These are phyloP conservation scores for Ensete ventricosum DNA, from an alignment of 176 grass and related monocot genomes.

Conservation along the genomic window DNA sequence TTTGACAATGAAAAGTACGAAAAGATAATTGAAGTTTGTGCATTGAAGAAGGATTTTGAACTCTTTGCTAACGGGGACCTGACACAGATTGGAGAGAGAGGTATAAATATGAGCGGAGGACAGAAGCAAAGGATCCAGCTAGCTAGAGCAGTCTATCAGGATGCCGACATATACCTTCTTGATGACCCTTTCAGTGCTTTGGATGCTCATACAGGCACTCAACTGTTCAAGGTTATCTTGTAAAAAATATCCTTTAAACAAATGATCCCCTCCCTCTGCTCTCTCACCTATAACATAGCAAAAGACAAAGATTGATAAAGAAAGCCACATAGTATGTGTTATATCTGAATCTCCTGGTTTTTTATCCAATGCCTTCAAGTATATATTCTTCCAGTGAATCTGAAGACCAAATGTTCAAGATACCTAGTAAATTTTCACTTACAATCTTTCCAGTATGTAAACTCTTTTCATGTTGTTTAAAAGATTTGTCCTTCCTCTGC, in stretches of 20 bases:
- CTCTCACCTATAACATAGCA: not conserved
- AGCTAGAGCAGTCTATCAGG: conserved; percentile 72
- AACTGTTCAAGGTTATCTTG: conserved; percentile 76
- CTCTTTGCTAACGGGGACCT: conserved; percentile 88
- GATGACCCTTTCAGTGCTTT: conserved; percentile 98
- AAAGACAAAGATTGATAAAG: not conserved
- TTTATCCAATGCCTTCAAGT: not conserved
- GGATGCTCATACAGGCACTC: conserved; percentile 85
- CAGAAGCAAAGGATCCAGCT: conserved; percentile 97
- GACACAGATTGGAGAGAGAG: conserved; percentile 99
- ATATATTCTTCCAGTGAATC: not conserved
- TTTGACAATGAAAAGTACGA: conserved; percentile 65
- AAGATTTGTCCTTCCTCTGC: conserved; percentile 22
- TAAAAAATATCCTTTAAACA: not conserved
- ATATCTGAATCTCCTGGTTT: not conserved
- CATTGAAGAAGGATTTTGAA: conserved; percentile 73
- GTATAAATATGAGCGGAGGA: conserved; percentile 98
- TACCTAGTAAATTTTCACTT: not conserved
- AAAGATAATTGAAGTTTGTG: conserved; percentile 70
- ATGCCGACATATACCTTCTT: conserved; percentile 85
- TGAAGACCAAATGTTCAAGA: not conserved
- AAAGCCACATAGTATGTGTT: not conserved
- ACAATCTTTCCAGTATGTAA: not conserved
- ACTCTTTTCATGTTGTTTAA: not conserved
- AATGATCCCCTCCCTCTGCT: no score